A percentile compares a stretch with the other conserved stretches of the same genome.
Evolutionary conservation across 2,329 filamentous ascomycete species (phyloP).

Genomic region (Mollisiaceae sp.): DNA sequence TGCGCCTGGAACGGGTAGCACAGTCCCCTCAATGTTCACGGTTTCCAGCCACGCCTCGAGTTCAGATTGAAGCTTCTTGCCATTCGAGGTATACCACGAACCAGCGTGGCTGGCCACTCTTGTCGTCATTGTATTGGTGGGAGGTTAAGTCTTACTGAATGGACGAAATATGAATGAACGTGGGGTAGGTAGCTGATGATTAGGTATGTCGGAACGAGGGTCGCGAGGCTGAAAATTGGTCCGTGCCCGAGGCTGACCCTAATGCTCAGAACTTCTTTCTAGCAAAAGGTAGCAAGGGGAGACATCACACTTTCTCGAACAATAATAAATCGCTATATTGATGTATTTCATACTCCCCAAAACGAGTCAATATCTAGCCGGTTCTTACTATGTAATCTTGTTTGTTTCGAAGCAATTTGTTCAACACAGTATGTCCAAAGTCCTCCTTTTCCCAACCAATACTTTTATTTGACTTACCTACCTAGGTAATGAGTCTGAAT

Average conservation of each 20-base stretch:
- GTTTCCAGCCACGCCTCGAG: constrained; percentile 74
- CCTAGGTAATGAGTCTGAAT: too few species aligned
- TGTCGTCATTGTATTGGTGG: constrained; percentile 41
- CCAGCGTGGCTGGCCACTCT: constrained; percentile 78
- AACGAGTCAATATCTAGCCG: not conserved
- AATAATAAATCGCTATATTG: not conserved
- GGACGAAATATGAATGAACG: not conserved
- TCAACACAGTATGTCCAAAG: not conserved
- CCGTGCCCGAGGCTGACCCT: not conserved
- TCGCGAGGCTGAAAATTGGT: not conserved
- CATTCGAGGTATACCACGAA: constrained; percentile 79
- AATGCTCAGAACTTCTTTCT: too few species aligned
- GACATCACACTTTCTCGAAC: not conserved
- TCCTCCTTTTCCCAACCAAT: too few species aligned
- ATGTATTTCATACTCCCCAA: not conserved
- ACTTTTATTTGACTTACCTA: too few species aligned
- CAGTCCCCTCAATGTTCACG: constrained; percentile 60
- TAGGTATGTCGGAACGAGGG: not conserved
- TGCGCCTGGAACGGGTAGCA: constrained; percentile 73
- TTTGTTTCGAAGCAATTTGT: not conserved
- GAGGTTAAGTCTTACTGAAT: not conserved
- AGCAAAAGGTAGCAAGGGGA: not conserved
- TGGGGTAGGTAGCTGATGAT: not conserved
- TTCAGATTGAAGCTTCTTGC: constrained; percentile 64
- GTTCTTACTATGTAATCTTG: not conserved